phyloP scores from a whole-genome alignment of 805 yeast species.

The Wickerhamiella cacticola region DNA sequence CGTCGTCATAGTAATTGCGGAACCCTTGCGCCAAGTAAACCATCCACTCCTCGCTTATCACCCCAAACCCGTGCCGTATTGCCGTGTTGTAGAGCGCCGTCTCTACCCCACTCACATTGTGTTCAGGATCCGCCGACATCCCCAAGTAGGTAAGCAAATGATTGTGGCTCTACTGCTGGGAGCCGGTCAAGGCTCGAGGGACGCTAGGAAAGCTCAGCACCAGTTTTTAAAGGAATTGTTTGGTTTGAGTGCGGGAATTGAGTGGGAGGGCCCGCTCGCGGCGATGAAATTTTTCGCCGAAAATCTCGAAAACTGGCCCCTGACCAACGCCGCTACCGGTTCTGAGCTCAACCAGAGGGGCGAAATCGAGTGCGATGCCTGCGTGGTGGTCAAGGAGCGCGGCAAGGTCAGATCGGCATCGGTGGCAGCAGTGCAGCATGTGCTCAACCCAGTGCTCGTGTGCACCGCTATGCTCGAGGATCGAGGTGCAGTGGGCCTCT shows the following conservation, averaged over 20 bases:
- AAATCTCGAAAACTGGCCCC: slow-evolving; percentile 27
- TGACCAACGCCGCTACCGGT: slow-evolving; percentile 34
- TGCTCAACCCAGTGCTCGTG: slow-evolving; percentile 25
- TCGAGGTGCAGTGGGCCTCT: slow-evolving; percentile 15
- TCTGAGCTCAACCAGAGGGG: slow-evolving; percentile 29
- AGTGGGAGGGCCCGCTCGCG: too few relatives aligned
- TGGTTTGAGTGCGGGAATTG: too few relatives aligned
- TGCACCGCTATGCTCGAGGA: slow-evolving; percentile 21
- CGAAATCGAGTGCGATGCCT: slow-evolving; percentile 34
- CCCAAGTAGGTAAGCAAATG: background rate
- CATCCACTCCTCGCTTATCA: slow-evolving; percentile 22
- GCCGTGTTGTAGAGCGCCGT: slow-evolving; percentile 24
- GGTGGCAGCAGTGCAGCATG: slow-evolving; percentile 27
- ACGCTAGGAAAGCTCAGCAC: background rate
- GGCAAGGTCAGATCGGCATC: slow-evolving; percentile 22
- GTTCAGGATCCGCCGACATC: slow-evolving; percentile 8
- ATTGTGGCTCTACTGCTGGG: slow-evolving; percentile 9
- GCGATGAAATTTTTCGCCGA: background rate
- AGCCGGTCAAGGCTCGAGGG: background rate
- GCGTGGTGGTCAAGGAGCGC: slow-evolving; percentile 20
- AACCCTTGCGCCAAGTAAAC: slow-evolving; percentile 37
- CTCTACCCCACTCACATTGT: slow-evolving; percentile 14
- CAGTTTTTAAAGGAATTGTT: too few relatives aligned
- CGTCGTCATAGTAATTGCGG: slow-evolving; percentile 78
- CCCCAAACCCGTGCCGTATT: slow-evolving; percentile 46